phyloP scores from a whole-genome alignment of 164 flowering plant species.

The Magnolia kwangsiensis region DNA sequence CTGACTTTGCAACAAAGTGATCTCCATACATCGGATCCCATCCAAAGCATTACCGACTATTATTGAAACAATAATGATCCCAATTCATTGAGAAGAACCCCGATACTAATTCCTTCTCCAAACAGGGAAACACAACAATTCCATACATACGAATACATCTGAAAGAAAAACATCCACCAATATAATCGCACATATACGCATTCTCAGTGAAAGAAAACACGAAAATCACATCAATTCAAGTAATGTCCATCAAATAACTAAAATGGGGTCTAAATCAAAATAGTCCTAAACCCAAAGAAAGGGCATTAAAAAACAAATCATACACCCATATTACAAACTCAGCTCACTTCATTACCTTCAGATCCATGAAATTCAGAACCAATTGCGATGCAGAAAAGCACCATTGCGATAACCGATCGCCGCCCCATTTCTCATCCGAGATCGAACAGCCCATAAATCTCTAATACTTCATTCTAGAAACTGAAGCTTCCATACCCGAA shows the following conservation, averaged over 20 bases:
- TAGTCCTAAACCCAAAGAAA: background rate
- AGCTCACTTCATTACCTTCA: constrained; percentile 8
- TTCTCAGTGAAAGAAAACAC: background rate
- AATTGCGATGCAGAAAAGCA: background rate
- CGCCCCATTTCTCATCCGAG: constrained; percentile 6
- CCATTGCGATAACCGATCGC: background rate
- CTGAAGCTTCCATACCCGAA: background rate
- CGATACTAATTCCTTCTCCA: background rate
- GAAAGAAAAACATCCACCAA: background rate
- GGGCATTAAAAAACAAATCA: background rate
- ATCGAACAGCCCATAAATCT: background rate
- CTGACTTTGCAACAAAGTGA: background rate
- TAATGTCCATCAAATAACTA: background rate
- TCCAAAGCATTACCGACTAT: background rate
- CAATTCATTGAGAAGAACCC: background rate
- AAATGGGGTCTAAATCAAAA: background rate
- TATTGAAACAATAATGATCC: background rate
- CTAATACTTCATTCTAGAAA: background rate
- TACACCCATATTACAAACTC: background rate
- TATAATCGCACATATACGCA: background rate
- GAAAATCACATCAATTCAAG: background rate
- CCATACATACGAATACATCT: background rate
- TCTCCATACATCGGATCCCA: background rate
- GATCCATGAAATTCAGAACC: constrained; percentile 8
- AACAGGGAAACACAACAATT: background rate